Evolutionary conservation across 805 yeast species (phyloP).

Genomic region (Ogataea polymorpha): DNA sequence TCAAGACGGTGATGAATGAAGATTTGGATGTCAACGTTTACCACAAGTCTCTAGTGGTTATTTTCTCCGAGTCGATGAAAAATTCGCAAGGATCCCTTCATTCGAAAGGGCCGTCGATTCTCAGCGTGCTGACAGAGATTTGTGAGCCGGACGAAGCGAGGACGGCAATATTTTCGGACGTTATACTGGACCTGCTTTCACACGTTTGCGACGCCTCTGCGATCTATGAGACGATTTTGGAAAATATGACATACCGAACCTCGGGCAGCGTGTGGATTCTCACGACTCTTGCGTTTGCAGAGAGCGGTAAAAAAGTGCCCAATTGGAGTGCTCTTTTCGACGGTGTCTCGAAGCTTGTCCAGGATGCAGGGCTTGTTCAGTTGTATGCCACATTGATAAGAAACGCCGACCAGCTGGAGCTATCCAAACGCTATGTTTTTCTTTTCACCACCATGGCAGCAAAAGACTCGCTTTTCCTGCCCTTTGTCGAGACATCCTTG

Average conservation of each 20-base stretch:
- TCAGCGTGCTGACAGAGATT: conserved; percentile 35
- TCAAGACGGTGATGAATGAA: conserved; percentile 39
- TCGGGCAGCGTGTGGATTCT: conserved; percentile 40
- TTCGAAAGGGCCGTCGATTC: conserved; percentile 58
- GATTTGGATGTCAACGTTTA: conserved; percentile 42
- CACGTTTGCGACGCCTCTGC: conserved; percentile 51
- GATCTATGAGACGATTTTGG: conserved; percentile 39
- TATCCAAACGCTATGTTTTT: conserved; percentile 45
- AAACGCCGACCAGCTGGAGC: conserved; percentile 42
- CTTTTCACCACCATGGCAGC: conserved; percentile 40
- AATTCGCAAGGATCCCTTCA: conserved; percentile 72
- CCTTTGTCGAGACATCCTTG: conserved; percentile 46
- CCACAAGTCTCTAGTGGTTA: conserved; percentile 52
- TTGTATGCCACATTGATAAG: conserved; percentile 50
- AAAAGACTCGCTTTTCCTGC: conserved; percentile 38
- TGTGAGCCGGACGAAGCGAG: conserved; percentile 24
- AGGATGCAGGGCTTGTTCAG: conserved; percentile 31
- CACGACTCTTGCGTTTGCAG: conserved; percentile 55
- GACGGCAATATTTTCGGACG: conserved; percentile 53
- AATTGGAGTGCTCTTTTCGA: conserved; percentile 42
- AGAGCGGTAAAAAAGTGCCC: conserved; percentile 62
- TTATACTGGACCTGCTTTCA: conserved; percentile 49
- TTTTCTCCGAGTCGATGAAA: conserved; percentile 72
- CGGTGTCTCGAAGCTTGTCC: conserved; percentile 14
- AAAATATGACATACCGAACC: conserved; percentile 13